A percentile compares a stretch with the other conserved stretches of the same genome.
phyloP scores from a whole-genome alignment of 163 green algal genomes.

The Volvox carteri region DNA sequence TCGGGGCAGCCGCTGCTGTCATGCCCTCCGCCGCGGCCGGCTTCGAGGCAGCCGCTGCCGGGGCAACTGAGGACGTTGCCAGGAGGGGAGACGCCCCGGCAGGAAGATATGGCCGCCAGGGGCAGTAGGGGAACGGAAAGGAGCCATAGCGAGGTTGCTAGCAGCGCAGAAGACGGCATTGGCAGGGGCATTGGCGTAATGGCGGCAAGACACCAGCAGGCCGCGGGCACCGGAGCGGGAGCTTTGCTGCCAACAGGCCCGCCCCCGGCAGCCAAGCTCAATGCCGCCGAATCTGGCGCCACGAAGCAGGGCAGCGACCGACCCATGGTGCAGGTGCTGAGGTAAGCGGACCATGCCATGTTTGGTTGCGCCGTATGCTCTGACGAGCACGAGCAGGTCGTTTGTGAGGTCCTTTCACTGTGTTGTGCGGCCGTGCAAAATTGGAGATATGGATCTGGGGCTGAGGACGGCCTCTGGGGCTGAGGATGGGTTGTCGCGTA shows the following conservation, averaged over 20 bases:
- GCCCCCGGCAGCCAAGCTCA: too few species aligned
- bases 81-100: background rate
- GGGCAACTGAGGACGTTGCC: background rate
- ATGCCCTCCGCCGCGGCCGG: background rate
- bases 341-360: slow-evolving; percentile 6
- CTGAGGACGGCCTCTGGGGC: too few species aligned
- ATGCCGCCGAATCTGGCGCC: background rate
- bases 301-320: background rate
- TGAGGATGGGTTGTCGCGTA: too few species aligned
- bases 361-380: too few species aligned
- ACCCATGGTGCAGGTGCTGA: slow-evolving; percentile 4
- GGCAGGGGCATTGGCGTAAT: background rate
- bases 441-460: too few species aligned
- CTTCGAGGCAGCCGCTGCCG: background rate
- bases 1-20: background rate
- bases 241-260: too few species aligned
- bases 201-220: background rate
- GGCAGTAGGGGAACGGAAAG: too few species aligned
- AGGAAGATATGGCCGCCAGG: background rate
- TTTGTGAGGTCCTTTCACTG: too few species aligned
- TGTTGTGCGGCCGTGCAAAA: too few species aligned
- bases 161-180: background rate
- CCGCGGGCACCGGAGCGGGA: too few species aligned
- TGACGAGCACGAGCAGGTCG: too few species aligned
- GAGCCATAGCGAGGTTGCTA: background rate